These are phyloP conservation scores for Diplogelasinospora grovesii DNA, from an alignment of 495 filamentous ascomycete genomes.

Conservation along the genomic window DNA sequence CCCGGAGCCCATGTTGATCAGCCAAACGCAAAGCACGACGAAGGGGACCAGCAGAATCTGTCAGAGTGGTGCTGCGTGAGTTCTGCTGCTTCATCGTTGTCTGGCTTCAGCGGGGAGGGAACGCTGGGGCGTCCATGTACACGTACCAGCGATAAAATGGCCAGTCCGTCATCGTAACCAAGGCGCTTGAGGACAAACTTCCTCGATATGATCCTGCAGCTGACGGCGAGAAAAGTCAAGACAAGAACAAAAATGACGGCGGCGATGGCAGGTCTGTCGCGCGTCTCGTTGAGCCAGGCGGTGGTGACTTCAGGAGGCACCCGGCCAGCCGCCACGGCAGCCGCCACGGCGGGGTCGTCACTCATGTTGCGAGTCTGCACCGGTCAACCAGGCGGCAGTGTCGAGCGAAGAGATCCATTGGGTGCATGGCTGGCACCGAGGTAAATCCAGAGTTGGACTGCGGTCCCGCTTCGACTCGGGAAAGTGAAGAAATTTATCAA, in stretches of 20 bases:
- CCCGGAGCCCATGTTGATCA: slow-evolving; percentile 41
- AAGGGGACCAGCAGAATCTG: slow-evolving; percentile 30
- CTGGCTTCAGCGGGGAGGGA: no score
- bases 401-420: no score
- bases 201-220: slow-evolving; percentile 30
- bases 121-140: not conserved
- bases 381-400: no score
- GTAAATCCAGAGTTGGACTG: no score
- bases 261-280: slow-evolving; percentile 31
- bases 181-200: slow-evolving; percentile 27
- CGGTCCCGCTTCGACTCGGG: no score
- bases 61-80: not conserved
- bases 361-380: no score
- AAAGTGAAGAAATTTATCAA: no score
- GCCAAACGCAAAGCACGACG: slow-evolving; percentile 30
- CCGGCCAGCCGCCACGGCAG: slow-evolving; percentile 11
- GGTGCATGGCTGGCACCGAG: no score
- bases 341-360: slow-evolving; percentile 3
- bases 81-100: not conserved
- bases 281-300: slow-evolving; percentile 33
- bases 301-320: slow-evolving; percentile 29
- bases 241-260: slow-evolving; percentile 36
- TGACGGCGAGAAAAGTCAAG: slow-evolving; percentile 26
- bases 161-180: slow-evolving; percentile 32
- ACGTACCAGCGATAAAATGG: slow-evolving; percentile 31